Evolutionary conservation across 192 early-diverging fungal species (phyloP), one percentile per base, ranked within the genome.

Genomic region (Podochytrium sp.): DNA sequence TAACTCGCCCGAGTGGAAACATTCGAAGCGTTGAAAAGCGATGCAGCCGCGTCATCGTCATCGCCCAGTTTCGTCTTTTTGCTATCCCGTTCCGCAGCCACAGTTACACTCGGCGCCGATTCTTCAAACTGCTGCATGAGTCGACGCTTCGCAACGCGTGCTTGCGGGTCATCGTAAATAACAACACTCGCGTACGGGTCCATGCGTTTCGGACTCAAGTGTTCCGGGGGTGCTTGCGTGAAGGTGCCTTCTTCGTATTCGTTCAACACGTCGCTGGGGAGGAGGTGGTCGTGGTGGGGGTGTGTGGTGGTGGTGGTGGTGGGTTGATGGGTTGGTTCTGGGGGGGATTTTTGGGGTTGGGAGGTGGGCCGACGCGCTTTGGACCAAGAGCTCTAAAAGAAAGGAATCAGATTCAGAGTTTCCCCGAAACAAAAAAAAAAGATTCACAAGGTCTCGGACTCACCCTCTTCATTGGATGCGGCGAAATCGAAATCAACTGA

Each of bases 141-240:
- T 20, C 64, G 62, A 16, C 80, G 67, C 56, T 78, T 77, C 4
- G 23, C 77, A 2, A 66, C 49, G 25, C 76, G 75, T 3, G 68
- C 76, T 10, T 65, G 53, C 3, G 76, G 76, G 65, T 80, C 73
- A 43, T 80, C 74, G 67, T 80, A 83, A 35, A 70, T 58, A 50
- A 80, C 65, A 35, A 61, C 37, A 12, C 65, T 62, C 43, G 41
- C 61, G 37, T 77, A 77, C 39, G 63, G 59, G 37, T 65, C 63
- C 12, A 20, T 38, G 42, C 23, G 35, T 30, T 29, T 43, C 33
- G 32, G 74, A 39, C 2, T 34, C n/a, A 30, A 51, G 58, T 56
- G 30, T 38, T 38, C 53, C 38, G 14, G 43, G 27, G 51, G 53
- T 14, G 60, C 49, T 53, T 71, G 74, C 52, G 65, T 78, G 33